Percentiles rank a stretch among this genome's conserved stretches.
phyloP scores from a whole-genome alignment of 2,329 filamentous ascomycete species.

The Claviceps sp. region DNA sequence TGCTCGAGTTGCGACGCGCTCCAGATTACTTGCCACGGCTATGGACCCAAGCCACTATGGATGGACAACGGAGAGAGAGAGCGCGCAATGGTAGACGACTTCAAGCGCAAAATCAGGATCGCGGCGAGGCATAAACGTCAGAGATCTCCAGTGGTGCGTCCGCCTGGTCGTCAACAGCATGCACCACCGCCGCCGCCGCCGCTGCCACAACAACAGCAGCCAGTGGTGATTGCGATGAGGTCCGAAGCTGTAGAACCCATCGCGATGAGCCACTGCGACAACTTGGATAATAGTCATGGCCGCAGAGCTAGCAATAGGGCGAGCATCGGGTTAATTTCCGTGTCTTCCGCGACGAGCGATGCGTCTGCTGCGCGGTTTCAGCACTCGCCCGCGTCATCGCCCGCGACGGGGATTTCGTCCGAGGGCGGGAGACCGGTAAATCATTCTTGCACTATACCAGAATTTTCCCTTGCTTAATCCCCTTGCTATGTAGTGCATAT shows the following conservation, averaged over 20 bases:
- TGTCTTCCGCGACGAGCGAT: background rate
- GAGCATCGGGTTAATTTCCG: background rate
- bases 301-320: background rate
- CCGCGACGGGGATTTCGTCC: background rate
- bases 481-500: background rate
- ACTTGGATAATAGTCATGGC: background rate
- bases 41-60: conserved; percentile 22
- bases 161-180: background rate
- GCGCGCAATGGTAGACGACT: conserved; percentile 15
- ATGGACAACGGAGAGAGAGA: conserved; percentile 16
- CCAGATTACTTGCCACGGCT: conserved; percentile 14
- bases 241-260: background rate
- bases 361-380: background rate
- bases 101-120: conserved; percentile 13
- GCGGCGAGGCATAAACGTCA: conserved; percentile 10
- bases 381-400: background rate
- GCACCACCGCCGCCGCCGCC: too few relatives aligned
- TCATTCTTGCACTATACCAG: background rate
- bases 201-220: background rate
- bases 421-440: background rate
- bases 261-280: background rate
- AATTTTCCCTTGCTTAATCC: background rate
- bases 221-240: background rate
- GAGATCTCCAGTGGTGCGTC: background rate
- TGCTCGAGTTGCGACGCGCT: conserved; percentile 14